A percentile compares a stretch with the other conserved stretches of the same genome.
Conservation (phyloP, 164 flowering plant genomes). For the Annona squamosa region DNA sequence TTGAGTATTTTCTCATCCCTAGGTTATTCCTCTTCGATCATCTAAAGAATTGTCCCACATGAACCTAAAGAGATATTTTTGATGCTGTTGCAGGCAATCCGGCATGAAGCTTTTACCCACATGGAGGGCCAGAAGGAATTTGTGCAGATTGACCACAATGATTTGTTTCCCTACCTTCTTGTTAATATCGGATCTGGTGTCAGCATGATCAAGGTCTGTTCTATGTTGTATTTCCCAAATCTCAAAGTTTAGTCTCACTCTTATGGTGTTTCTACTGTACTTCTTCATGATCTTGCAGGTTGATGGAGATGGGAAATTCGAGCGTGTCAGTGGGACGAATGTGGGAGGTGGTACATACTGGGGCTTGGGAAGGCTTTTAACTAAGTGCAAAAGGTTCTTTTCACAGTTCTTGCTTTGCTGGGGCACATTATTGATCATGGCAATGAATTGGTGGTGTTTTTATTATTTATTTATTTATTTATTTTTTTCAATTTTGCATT, state of each 20-base stretch:
- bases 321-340: conserved; percentile 96
- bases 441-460: background rate
- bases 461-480: background rate
- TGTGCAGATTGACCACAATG: conserved; percentile 92
- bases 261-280: background rate
- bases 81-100: conserved; percentile 59
- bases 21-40: background rate
- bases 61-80: background rate
- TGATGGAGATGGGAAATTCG: conserved; percentile 89
- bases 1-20: background rate
- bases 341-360: conserved; percentile 99
- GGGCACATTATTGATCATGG: background rate
- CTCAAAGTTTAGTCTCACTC: background rate
- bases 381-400: conserved; percentile 82
- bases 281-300: conserved; percentile 44
- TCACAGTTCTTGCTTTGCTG: background rate
- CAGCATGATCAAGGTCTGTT: conserved; percentile 86
- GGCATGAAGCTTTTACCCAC: conserved; percentile 99
- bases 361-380: conserved; percentile 89
- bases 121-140: conserved; percentile 94
- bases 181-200: conserved; percentile 98
- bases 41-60: background rate
- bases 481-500: no score
- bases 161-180: conserved; percentile 88
- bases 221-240: background rate